phyloP scores from a whole-genome alignment of 139 green algal genomes.

The Asterochloris sp. region DNA sequence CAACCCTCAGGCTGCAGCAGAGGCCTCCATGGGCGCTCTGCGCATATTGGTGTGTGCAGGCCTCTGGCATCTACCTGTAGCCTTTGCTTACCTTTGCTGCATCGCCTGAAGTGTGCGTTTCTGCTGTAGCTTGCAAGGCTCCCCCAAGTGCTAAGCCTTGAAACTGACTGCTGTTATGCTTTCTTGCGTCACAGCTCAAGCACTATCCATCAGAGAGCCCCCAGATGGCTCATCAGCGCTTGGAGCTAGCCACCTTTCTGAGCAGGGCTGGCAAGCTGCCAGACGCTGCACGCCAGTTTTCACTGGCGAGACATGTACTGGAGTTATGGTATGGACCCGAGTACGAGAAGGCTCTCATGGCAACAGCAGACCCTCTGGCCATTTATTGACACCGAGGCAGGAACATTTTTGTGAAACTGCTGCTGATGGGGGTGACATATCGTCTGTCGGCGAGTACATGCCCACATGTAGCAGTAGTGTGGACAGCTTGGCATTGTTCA shows the following conservation, averaged over 20 bases:
- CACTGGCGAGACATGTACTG: neutral
- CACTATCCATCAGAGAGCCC: constrained; percentile 7
- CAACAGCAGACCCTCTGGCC: neutral
- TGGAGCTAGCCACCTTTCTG: constrained; percentile 11
- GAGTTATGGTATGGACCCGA: neutral
- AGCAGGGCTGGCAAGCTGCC: neutral
- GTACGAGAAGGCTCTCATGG: neutral
- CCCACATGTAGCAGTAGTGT: neutral
- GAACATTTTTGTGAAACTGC: no score
- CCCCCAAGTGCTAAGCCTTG: neutral
- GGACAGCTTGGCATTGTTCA: neutral
- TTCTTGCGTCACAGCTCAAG: no score
- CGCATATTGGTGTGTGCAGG: constrained; percentile 12
- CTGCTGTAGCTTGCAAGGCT: neutral
- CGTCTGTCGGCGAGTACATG: neutral
- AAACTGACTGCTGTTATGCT: neutral
- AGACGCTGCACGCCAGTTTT: neutral
- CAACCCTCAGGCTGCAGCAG: no score
- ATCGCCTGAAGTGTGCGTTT: constrained; percentile 20
- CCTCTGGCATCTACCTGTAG: constrained; percentile 22
- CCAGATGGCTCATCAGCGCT: neutral
- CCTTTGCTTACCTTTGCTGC: constrained; percentile 19
- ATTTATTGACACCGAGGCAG: no score
- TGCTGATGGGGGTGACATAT: neutral
- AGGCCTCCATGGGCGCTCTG: neutral